Conservation (phyloP, 225 moss, liverwort and hornwort genomes). For the Pseudoscleropodium purum region DNA sequence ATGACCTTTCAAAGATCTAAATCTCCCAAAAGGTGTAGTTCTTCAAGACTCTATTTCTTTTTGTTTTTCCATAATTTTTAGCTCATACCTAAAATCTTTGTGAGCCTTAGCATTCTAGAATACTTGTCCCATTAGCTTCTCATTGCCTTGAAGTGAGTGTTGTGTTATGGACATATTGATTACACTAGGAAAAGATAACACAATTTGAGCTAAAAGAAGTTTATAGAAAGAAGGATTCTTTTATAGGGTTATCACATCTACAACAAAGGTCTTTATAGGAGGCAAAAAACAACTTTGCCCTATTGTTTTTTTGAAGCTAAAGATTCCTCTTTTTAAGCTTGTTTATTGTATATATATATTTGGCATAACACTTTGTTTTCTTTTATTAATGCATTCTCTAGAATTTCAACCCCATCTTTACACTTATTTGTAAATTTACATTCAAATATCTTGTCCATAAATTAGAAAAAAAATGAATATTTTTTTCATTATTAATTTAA, state of each 20-base stretch:
- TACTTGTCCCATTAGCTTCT: not conserved
- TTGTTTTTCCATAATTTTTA: not conserved
- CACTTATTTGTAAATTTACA: not conserved
- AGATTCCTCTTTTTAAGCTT: not conserved
- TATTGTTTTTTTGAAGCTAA: not conserved
- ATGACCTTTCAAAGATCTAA: not conserved
- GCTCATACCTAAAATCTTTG: not conserved
- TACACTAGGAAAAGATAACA: fast-evolving
- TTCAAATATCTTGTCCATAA: not conserved
- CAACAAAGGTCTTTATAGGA: not conserved
- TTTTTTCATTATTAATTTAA: not conserved
- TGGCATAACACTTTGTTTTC: fast-evolving
- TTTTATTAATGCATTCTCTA: not conserved
- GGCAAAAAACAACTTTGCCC: not conserved
- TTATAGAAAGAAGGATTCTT: not conserved
- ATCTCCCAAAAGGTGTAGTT: fast-evolving
- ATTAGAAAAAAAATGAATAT: not conserved
- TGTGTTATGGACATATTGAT: fast-evolving
- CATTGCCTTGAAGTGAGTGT: fast-evolving
- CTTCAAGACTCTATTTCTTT: fast-evolving
- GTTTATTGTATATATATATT: too few relatives aligned
- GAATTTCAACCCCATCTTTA: not conserved
- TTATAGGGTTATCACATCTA: not conserved
- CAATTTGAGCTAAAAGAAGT: not conserved
- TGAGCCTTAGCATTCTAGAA: too few relatives aligned